Conservation (phyloP, 2,329 filamentous ascomycete genomes). For the Xylariaceae sp. region DNA sequence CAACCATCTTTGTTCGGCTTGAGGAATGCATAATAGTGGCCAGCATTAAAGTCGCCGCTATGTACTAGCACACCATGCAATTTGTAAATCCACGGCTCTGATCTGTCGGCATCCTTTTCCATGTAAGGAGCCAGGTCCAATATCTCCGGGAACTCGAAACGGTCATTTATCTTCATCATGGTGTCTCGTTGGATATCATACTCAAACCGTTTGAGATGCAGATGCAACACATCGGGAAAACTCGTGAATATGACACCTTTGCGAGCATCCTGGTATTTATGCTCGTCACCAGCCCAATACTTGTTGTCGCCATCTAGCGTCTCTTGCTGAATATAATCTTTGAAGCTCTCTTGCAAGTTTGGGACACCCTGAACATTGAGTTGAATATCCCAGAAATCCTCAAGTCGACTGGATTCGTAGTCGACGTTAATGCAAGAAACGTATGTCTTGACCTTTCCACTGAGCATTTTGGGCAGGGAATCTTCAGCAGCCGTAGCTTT, state of each 20-base stretch:
- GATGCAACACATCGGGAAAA: slow-evolving; percentile 88
- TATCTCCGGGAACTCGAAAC: slow-evolving; percentile 81
- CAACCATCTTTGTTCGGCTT: slow-evolving; percentile 89
- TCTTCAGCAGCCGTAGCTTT: slow-evolving; percentile 92
- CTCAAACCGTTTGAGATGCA: slow-evolving; percentile 96
- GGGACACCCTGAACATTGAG: slow-evolving; percentile 94
- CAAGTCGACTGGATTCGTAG: slow-evolving; percentile 90
- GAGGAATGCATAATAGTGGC: slow-evolving; percentile 96
- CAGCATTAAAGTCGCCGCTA: slow-evolving; percentile 92
- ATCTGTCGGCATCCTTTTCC: slow-evolving; percentile 77
- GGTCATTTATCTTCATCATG: slow-evolving; percentile 98
- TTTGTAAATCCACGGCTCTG: slow-evolving; percentile 87
- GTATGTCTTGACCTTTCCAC: slow-evolving; percentile 97
- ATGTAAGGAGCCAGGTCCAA: slow-evolving; percentile 86
- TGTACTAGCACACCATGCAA: slow-evolving; percentile 94
- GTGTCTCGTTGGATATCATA: slow-evolving; percentile 94
- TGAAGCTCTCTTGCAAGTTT: slow-evolving; percentile 89
- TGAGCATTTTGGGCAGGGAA: slow-evolving; percentile 83
- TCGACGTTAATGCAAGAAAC: slow-evolving; percentile 98
- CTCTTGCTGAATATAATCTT: slow-evolving; percentile 93
- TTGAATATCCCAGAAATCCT: slow-evolving; percentile 99
- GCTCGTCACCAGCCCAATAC: slow-evolving; percentile 85
- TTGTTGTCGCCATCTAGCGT: slow-evolving; percentile 98
- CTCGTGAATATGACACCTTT: slow-evolving; percentile 97
- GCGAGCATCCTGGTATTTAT: slow-evolving; percentile 91